Conservation (phyloP, 495 filamentous ascomycete species). For the Clohesyomyces aquaticus region DNA sequence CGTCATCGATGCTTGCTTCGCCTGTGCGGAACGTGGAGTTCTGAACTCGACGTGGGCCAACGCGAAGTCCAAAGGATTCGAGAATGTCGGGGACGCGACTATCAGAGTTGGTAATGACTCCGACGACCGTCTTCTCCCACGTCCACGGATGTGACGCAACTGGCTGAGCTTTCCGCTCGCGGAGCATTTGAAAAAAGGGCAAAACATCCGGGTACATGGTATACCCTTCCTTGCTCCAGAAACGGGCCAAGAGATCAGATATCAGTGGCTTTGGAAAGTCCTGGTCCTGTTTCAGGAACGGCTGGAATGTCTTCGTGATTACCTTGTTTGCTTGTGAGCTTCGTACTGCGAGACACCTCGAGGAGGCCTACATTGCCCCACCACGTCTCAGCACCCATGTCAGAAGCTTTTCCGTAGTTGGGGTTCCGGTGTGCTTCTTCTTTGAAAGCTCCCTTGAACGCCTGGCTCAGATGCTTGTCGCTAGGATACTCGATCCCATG, state of each 20-base stretch:
- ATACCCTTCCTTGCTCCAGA: constrained; percentile 67
- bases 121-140: constrained; percentile 55
- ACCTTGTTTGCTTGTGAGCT: constrained; percentile 40
- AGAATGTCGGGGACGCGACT: constrained; percentile 67
- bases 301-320: constrained; percentile 52
- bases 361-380: constrained; percentile 61
- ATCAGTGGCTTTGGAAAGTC: constrained; percentile 56
- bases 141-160: constrained; percentile 37
- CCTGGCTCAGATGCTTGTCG: constrained; percentile 45
- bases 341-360: not conserved
- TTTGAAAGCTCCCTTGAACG: constrained; percentile 58
- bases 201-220: constrained; percentile 58
- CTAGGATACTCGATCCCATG: constrained; percentile 54
- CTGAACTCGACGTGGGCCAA: constrained; percentile 48
- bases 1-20: constrained; percentile 40
- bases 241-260: constrained; percentile 60
- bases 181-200: constrained; percentile 57
- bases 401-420: constrained; percentile 69
- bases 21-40: constrained; percentile 5
- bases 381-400: constrained; percentile 64
- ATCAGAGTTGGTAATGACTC: constrained; percentile 79
- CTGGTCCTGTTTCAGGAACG: constrained; percentile 41
- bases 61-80: constrained; percentile 61
- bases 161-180: constrained; percentile 28
- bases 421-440: constrained; percentile 56